A percentile compares a stretch with the other conserved stretches of the same genome.
These are phyloP conservation scores for Hypoxylon intermedium DNA, from an alignment of 495 filamentous ascomycete species.

Conservation along the genomic window DNA sequence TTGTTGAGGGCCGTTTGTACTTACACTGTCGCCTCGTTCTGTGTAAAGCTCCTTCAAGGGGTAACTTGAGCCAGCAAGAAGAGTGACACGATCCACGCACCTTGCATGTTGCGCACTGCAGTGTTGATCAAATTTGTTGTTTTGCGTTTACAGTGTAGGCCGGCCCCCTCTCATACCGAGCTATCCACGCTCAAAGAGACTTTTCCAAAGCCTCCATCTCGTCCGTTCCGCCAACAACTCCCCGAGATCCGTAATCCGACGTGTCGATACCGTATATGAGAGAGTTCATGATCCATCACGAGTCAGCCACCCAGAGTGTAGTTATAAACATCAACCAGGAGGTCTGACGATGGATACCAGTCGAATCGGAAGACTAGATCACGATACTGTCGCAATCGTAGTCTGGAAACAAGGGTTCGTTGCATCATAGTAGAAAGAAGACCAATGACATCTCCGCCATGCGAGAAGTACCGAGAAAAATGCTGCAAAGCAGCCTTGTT, in stretches of 20 bases:
- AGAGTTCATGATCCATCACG: slow-evolving; percentile 18
- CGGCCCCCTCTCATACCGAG: neutral
- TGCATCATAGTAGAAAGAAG: slow-evolving; percentile 17
- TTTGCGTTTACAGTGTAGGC: slow-evolving; percentile 2
- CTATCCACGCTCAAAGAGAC: slow-evolving; percentile 8
- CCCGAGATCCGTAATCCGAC: slow-evolving; percentile 20
- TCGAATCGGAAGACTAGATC: slow-evolving; percentile 4
- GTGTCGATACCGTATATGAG: slow-evolving; percentile 12
- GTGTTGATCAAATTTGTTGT: slow-evolving; percentile 4
- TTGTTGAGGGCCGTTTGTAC: neutral
- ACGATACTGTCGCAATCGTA: slow-evolving; percentile 7
- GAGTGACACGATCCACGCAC: neutral
- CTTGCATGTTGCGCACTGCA: neutral
- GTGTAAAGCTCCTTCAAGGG: neutral
- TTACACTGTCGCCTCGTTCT: neutral
- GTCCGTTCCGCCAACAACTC: slow-evolving; percentile 26
- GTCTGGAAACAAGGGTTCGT: slow-evolving; percentile 11
- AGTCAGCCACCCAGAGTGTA: slow-evolving; percentile 7
- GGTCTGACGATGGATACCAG: slow-evolving; percentile 9
- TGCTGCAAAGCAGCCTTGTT: slow-evolving; percentile 16
- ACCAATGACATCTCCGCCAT: slow-evolving; percentile 7
- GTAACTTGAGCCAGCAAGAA: neutral
- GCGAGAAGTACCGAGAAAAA: slow-evolving; percentile 20
- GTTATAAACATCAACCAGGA: neutral
- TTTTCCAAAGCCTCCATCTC: slow-evolving; percentile 14